phyloP scores from a whole-genome alignment of 2,329 filamentous ascomycete genomes.

The Penicillium frequentans region DNA sequence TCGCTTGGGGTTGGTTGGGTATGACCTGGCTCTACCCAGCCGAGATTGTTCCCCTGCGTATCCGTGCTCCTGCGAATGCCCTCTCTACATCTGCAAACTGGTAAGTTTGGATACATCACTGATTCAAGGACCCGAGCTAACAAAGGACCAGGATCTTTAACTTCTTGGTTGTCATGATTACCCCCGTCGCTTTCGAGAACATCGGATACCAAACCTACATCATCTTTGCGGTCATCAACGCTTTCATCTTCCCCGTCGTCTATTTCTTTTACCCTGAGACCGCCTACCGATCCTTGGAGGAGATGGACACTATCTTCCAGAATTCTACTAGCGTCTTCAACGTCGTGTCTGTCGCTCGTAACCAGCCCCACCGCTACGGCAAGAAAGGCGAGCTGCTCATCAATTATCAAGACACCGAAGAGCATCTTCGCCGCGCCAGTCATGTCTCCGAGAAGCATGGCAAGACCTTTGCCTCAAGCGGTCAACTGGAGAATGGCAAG shows the following conservation, averaged over 20 bases:
- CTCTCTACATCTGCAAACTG: constrained; percentile 23
- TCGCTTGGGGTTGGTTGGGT: constrained; percentile 60
- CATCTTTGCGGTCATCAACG: constrained; percentile 55
- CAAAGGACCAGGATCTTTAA: constrained; percentile 45
- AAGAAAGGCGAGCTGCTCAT: constrained; percentile 58
- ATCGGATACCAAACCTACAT: constrained; percentile 57
- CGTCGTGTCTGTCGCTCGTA: constrained; percentile 50
- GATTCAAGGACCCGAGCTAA: background rate
- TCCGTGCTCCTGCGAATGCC: constrained; percentile 29
- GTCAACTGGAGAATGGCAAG: constrained; percentile 20
- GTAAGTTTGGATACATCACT: background rate
- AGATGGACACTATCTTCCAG: constrained; percentile 66
- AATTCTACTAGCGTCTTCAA: constrained; percentile 50
- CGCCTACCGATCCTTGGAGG: constrained; percentile 60
- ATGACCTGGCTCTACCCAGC: constrained; percentile 65
- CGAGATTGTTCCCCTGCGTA: constrained; percentile 52
- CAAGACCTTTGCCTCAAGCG: constrained; percentile 1
- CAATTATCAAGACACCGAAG: constrained; percentile 46
- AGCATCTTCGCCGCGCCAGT: constrained; percentile 33
- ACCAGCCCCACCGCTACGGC: constrained; percentile 55
- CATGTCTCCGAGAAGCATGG: constrained; percentile 18
- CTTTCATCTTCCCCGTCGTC: constrained; percentile 53
- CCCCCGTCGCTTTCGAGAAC: constrained; percentile 57
- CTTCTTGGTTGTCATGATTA: constrained; percentile 66
- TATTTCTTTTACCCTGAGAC: constrained; percentile 63